Evolutionary conservation across 768 basidiomycete genomes (phyloP).

Genomic region (Heimioporus sp.): DNA sequence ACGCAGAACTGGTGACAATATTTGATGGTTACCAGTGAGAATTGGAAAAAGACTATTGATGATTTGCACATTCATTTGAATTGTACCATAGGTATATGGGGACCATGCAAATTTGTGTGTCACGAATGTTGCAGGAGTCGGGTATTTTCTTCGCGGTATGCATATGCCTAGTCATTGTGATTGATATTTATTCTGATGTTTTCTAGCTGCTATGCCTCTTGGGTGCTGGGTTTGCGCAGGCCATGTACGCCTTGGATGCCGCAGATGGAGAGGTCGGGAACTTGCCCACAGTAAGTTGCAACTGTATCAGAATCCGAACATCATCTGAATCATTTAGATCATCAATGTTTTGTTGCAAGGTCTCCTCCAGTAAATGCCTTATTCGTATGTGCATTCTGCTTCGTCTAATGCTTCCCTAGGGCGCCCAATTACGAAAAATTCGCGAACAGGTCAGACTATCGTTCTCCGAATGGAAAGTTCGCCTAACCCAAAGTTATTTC

Average conservation of each 20-base stretch:
- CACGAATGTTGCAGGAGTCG: constrained; percentile 91
- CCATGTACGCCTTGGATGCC: constrained; percentile 85
- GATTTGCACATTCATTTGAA: background rate
- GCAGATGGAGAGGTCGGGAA: constrained; percentile 76
- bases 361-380: constrained; percentile 60
- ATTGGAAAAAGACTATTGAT: background rate
- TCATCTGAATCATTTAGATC: constrained; percentile 41
- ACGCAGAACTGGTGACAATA: constrained; percentile 69
- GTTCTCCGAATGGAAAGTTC: background rate
- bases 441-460: constrained; percentile 37
- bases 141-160: constrained; percentile 87
- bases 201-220: constrained; percentile 75
- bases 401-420: constrained; percentile 30
- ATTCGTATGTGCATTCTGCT: background rate
- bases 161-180: background rate
- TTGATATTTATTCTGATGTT: background rate
- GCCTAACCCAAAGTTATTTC: background rate
- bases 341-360: constrained; percentile 76
- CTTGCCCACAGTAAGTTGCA: constrained; percentile 42
- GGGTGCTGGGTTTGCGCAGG: constrained; percentile 82
- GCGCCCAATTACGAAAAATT: constrained; percentile 68
- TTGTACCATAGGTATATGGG: constrained; percentile 67
- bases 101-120: constrained; percentile 91
- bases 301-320: background rate
- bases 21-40: constrained; percentile 79